Percentiles rank a stretch among this genome's conserved stretches.
These are phyloP conservation scores for Talaromyces sp. DNA, from an alignment of 2,329 filamentous ascomycete species.

Conservation along the genomic window DNA sequence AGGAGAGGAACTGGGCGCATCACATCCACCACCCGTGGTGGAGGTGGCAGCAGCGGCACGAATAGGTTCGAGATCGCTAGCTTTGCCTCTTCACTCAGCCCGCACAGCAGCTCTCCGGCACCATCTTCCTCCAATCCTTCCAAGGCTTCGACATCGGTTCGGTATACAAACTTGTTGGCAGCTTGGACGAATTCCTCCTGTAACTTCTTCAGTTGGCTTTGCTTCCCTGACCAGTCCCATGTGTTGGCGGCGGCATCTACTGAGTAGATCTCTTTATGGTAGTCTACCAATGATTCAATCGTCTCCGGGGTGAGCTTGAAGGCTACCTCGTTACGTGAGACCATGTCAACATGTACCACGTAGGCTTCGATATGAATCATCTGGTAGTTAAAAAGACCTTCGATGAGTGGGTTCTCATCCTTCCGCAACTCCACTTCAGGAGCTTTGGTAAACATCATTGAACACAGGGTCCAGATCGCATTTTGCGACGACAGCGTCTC, in stretches of 20 bases:
- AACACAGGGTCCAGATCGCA: slow-evolving; percentile 93
- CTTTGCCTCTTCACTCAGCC: slow-evolving; percentile 93
- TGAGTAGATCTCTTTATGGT: slow-evolving; percentile 94
- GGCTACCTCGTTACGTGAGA: slow-evolving; percentile 93
- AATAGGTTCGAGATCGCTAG: slow-evolving; percentile 80
- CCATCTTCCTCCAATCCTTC: slow-evolving; percentile 97
- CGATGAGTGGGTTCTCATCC: slow-evolving; percentile 79
- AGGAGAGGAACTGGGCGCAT: slow-evolving; percentile 83
- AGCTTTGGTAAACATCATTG: slow-evolving; percentile 87
- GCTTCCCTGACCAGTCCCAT: slow-evolving; percentile 96
- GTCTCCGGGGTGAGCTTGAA: slow-evolving; percentile 96
- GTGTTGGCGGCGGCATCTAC: slow-evolving; percentile 85
- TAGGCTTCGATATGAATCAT: slow-evolving; percentile 94
- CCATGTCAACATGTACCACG: slow-evolving; percentile 98
- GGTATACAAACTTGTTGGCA: slow-evolving; percentile 95
- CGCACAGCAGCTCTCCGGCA: slow-evolving; percentile 86
- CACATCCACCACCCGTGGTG: slow-evolving; percentile 85
- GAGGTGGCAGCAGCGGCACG: slow-evolving; percentile 80
- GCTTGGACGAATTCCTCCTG: slow-evolving; percentile 96
- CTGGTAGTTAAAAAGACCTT: slow-evolving; percentile 90
- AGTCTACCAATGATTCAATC: slow-evolving; percentile 89
- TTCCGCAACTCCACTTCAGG: slow-evolving; percentile 82
- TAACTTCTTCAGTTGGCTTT: slow-evolving; percentile 92
- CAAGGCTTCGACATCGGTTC: slow-evolving; percentile 82
- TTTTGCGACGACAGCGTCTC: slow-evolving; percentile 87